Evolutionary conservation across 2,329 filamentous ascomycete genomes (phyloP).

Genomic region (Blastomyces gilchristii): DNA sequence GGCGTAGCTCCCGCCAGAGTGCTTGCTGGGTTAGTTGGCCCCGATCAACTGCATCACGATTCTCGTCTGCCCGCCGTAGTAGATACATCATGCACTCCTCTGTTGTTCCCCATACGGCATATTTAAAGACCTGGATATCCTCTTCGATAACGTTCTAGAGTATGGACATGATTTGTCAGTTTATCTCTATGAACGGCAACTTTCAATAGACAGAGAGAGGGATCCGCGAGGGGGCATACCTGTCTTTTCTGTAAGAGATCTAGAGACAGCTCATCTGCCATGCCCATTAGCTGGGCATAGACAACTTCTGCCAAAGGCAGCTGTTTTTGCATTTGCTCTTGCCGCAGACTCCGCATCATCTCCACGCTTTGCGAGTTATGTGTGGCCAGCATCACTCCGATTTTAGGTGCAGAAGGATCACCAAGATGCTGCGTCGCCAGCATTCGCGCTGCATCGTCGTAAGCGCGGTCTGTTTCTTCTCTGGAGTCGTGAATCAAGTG

Average conservation of each 20-base stretch:
- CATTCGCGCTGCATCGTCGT: slow-evolving; percentile 47
- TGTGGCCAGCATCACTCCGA: slow-evolving; percentile 49
- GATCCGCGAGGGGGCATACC: slow-evolving; percentile 2
- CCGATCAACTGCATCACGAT: slow-evolving; percentile 51
- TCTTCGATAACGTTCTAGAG: slow-evolving; percentile 13
- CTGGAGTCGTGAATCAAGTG: slow-evolving; percentile 39
- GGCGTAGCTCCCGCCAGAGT: slow-evolving; percentile 15
- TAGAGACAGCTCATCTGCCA: slow-evolving; percentile 84
- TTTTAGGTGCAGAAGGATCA: slow-evolving; percentile 27
- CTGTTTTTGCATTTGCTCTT: slow-evolving; percentile 39
- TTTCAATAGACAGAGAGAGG: background rate
- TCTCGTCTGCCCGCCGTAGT: slow-evolving; percentile 61
- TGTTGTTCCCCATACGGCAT: slow-evolving; percentile 50
- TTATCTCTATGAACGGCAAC: background rate
- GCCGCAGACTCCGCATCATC: slow-evolving; percentile 40
- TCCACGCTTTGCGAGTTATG: slow-evolving; percentile 48
- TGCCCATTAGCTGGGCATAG: slow-evolving; percentile 81
- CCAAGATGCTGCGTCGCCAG: slow-evolving; percentile 43
- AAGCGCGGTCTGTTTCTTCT: slow-evolving; percentile 41
- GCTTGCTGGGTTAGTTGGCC: slow-evolving; percentile 22
- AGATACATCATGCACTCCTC: slow-evolving; percentile 51
- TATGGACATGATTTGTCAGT: background rate
- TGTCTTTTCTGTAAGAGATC: slow-evolving; percentile 38
- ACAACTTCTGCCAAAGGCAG: slow-evolving; percentile 38
- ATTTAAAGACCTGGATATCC: slow-evolving; percentile 47